Percentiles rank a stretch among this genome's conserved stretches.
These are phyloP conservation scores for Phytophthora syringae DNA, from an alignment of 352 stramenopile genomes.

Conservation along the genomic window DNA sequence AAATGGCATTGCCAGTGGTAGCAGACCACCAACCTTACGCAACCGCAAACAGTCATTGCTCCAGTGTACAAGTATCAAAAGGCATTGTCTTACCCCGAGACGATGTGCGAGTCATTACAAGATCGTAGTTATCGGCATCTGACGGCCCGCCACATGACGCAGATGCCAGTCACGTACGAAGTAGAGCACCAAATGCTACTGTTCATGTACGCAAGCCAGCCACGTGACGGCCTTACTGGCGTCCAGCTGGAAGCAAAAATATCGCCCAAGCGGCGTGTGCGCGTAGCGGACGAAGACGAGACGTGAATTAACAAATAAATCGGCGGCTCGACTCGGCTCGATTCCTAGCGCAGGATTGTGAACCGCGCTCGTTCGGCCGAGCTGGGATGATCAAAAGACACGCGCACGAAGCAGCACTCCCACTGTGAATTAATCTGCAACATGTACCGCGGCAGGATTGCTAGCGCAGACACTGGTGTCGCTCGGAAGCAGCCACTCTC, in stretches of 20 bases:
- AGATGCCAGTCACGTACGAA: not conserved
- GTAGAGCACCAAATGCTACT: too few species aligned
- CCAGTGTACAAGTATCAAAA: too few species aligned
- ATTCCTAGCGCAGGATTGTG: not conserved
- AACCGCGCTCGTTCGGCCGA: not conserved
- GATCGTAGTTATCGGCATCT: too few species aligned
- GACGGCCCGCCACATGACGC: not conserved
- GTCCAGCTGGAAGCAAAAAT: not conserved
- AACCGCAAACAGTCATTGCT: too few species aligned
- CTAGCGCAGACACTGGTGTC: not conserved
- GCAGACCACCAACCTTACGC: too few species aligned
- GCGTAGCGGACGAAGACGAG: constrained; percentile 1
- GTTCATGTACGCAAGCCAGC: not conserved
- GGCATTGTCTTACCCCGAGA: too few species aligned
- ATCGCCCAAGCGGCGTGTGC: constrained; percentile 2
- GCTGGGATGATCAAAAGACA: constrained; percentile 1
- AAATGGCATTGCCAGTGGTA: too few species aligned
- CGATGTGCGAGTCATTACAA: too few species aligned
- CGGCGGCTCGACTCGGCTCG: constrained; percentile 1
- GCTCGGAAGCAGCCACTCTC: not conserved
- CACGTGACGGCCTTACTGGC: not conserved
- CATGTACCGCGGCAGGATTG: not conserved
- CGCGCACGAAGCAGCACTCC: too few species aligned
- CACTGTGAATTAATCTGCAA: constrained; percentile 12
- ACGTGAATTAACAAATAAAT: constrained; percentile 12